These are phyloP conservation scores for Smallanthus sonchifolius DNA, from an alignment of 129 eudicot species.

Conservation along the genomic window DNA sequence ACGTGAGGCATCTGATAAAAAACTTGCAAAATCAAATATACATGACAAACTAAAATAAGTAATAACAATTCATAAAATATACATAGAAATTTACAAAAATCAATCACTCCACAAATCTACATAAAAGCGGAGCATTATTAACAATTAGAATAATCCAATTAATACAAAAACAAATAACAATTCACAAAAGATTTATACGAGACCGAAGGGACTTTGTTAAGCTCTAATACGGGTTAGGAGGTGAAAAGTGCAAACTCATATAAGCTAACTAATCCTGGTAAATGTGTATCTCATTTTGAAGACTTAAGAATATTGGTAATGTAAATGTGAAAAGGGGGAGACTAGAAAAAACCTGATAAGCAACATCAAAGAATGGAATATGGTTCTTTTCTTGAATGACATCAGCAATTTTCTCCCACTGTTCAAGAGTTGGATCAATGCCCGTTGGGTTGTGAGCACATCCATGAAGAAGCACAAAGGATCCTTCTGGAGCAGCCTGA, in stretches of 20 bases:
- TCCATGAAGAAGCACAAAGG: constrained; percentile 94
- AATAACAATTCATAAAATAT: not conserved
- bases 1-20: not conserved
- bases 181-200: not conserved
- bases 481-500: constrained; percentile 95
- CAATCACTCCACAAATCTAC: not conserved
- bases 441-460: constrained; percentile 99
- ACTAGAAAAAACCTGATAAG: constrained; percentile 70
- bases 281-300: not conserved
- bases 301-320: not conserved
- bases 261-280: not conserved
- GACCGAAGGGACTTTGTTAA: not conserved
- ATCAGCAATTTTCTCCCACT: constrained; percentile 92
- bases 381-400: constrained; percentile 90
- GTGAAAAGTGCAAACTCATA: not conserved
- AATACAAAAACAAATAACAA: not conserved
- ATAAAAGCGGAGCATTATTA: not conserved
- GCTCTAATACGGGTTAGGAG: not conserved
- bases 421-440: constrained; percentile 93
- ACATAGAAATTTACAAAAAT: not conserved
- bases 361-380: constrained; percentile 95
- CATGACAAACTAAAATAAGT: not conserved
- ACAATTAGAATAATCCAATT: not conserved
- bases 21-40: not conserved
- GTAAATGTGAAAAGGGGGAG: not conserved